A percentile compares a stretch with the other conserved stretches of the same genome.
Conservation (phyloP, 257 asterid species). For the Coffea eugenioides region DNA sequence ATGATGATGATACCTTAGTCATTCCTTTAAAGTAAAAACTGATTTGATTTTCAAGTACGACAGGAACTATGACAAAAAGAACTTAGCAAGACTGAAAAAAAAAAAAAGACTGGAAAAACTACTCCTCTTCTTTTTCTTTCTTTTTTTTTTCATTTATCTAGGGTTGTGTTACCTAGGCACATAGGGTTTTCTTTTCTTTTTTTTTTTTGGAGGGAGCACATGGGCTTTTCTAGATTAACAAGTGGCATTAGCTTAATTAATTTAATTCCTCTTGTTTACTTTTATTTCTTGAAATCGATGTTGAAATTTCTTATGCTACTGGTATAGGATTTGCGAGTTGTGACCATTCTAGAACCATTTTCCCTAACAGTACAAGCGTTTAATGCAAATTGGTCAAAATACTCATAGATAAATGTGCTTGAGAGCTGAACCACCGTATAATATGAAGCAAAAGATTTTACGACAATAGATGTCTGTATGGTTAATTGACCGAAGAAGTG, state of each 20-base stretch:
- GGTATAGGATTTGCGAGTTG: background rate
- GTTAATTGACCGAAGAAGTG: background rate
- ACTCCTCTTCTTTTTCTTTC: too few relatives aligned
- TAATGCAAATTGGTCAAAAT: constrained; percentile 2
- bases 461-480: background rate
- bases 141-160: background rate
- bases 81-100: too few relatives aligned
- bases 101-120: background rate
- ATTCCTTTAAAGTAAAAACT: background rate
- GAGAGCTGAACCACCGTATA: background rate
- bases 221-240: background rate
- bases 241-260: background rate
- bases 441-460: background rate
- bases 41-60: background rate
- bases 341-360: constrained; percentile 13
- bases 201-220: background rate
- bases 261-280: background rate
- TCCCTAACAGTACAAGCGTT: background rate
- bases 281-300: background rate
- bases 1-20: background rate
- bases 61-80: background rate
- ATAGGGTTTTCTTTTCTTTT: background rate
- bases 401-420: background rate
- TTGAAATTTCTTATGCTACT: background rate
- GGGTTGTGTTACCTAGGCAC: background rate